These are phyloP conservation scores for Termitomyces sp. DNA, from an alignment of 768 basidiomycete species.

Conservation along the genomic window DNA sequence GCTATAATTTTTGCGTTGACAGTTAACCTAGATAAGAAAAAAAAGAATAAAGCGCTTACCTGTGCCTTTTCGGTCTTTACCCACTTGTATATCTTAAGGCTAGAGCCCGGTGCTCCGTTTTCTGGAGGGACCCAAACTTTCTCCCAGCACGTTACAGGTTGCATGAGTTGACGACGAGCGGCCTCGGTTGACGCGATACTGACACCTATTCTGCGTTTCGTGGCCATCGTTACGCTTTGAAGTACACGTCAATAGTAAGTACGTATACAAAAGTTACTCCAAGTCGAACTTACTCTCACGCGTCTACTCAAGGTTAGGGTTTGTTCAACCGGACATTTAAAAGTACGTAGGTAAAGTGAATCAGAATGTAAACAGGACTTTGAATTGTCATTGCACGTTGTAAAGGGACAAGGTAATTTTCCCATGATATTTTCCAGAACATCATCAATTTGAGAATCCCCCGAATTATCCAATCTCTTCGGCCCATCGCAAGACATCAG, in stretches of 20 bases:
- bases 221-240: slow-evolving; percentile 46
- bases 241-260: not conserved
- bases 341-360: not conserved
- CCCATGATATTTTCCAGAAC: not conserved
- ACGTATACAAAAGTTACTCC: no score
- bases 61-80: slow-evolving; percentile 74
- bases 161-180: slow-evolving; percentile 80
- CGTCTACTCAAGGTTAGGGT: not conserved
- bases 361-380: not conserved
- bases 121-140: slow-evolving; percentile 66
- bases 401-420: not conserved
- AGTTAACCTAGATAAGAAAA: not conserved
- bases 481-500: slow-evolving; percentile 53
- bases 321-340: not conserved
- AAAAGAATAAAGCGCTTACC: slow-evolving; percentile 29
- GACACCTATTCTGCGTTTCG: slow-evolving; percentile 71
- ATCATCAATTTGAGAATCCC: no score
- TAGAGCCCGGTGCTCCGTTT: slow-evolving; percentile 46
- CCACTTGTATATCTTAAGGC: slow-evolving; percentile 70
- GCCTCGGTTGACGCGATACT: slow-evolving; percentile 74
- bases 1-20: slow-evolving; percentile 32
- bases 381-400: not conserved
- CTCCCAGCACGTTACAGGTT: slow-evolving; percentile 86
- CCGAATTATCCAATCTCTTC: slow-evolving; percentile 31
- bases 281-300: no score